phyloP scores from a whole-genome alignment of 139 green algal genomes.

The Coelastrella sp. region DNA sequence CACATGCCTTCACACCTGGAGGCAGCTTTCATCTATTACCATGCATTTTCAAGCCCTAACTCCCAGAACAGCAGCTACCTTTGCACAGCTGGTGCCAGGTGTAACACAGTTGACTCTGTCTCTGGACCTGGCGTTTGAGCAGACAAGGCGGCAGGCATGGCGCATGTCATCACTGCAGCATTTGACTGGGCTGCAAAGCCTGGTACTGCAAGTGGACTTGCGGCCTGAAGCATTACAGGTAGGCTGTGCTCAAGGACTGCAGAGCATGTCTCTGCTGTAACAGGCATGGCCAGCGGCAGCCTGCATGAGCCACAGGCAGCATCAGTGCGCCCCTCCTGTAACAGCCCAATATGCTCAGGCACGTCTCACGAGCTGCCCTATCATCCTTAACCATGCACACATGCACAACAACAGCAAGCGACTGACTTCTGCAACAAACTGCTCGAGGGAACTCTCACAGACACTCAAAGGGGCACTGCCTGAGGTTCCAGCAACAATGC shows the following conservation, averaged over 20 bases:
- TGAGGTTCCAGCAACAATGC: not conserved
- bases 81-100: not conserved
- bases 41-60: conserved; percentile 25
- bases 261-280: not conserved
- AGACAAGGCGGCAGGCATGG: conserved; percentile 18
- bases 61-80: not conserved
- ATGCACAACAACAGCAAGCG: no score
- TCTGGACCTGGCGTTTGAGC: conserved; percentile 33
- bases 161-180: conserved; percentile 4
- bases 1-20: not conserved
- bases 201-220: conserved; percentile 9
- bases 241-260: not conserved
- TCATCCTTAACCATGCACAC: no score
- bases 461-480: no score
- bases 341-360: no score
- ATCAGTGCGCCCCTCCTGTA: no score
- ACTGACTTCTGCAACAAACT: no score
- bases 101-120: conserved; percentile 21
- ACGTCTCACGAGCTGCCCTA: no score
- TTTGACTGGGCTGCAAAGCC: not conserved
- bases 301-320: no score
- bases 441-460: no score
- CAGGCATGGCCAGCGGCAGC: no score
- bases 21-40: not conserved
- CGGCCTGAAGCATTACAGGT: conserved; percentile 8